Percentiles rank a stretch among this genome's conserved stretches.
Conservation (phyloP, 352 stramenopile species). For the Globisporangium iwayamae region DNA sequence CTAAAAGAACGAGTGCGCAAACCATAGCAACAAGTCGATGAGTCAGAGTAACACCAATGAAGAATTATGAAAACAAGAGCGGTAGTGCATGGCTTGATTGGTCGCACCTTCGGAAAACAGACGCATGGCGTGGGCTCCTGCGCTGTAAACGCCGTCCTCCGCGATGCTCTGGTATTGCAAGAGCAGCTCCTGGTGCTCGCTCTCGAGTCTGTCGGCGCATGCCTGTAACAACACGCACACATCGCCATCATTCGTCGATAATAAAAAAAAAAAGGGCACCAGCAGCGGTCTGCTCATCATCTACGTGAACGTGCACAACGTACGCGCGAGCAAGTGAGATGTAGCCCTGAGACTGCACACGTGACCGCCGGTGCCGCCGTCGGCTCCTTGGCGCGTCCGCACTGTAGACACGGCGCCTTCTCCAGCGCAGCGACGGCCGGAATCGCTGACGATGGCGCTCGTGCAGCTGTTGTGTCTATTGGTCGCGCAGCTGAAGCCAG, state of each 20-base stretch:
- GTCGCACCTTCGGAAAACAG: constrained; percentile 45
- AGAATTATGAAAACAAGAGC: not conserved
- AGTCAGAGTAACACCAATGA: not conserved
- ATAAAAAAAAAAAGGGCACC: no score
- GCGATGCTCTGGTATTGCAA: constrained; percentile 37
- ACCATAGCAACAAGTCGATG: not conserved
- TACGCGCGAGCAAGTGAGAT: constrained; percentile 47
- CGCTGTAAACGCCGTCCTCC: constrained; percentile 38
- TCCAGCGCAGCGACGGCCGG: constrained; percentile 26
- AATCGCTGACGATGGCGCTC: constrained; percentile 1
- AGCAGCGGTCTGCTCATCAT: not conserved
- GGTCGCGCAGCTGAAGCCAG: not conserved
- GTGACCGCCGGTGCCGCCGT: not conserved
- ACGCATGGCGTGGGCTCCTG: constrained; percentile 28
- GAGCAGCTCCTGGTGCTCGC: constrained; percentile 24
- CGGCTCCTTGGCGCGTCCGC: constrained; percentile 17
- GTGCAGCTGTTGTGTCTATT: not conserved
- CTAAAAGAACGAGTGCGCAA: constrained; percentile 1
- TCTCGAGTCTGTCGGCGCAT: constrained; percentile 29
- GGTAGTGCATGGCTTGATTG: not conserved
- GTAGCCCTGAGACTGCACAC: constrained; percentile 35
- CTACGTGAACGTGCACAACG: not conserved
- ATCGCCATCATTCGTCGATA: not conserved
- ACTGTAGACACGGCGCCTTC: constrained; percentile 47
- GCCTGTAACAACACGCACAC: constrained; percentile 14